A percentile compares a stretch with the other conserved stretches of the same genome.
Evolutionary conservation across 2,329 filamentous ascomycete species (phyloP).

Genomic region (Pseudogymnoascus verrucosus): DNA sequence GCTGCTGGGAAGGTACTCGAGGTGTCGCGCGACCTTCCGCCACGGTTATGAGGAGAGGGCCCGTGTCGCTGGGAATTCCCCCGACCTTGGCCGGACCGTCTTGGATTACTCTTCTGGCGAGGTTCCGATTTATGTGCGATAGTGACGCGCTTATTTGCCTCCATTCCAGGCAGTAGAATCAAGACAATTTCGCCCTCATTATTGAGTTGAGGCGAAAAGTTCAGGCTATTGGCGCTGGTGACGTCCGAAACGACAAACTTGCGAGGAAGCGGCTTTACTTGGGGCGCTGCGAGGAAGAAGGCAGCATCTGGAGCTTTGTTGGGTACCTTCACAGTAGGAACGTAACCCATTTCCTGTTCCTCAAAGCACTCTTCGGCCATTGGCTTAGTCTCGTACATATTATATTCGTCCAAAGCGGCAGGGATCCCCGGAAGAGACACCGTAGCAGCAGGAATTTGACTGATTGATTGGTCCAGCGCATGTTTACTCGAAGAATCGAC

Average conservation of each 20-base stretch:
- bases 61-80: conserved; percentile 20
- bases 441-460: conserved; percentile 42
- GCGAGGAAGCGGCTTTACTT: conserved; percentile 46
- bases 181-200: conserved; percentile 31
- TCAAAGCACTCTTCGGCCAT: conserved; percentile 76
- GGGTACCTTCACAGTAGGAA: conserved; percentile 64
- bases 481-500: conserved; percentile 62
- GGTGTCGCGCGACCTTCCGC: conserved; percentile 24
- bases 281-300: conserved; percentile 51
- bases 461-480: conserved; percentile 49
- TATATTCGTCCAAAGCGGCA: conserved; percentile 29
- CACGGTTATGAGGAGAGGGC: conserved; percentile 22
- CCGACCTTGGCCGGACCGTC: conserved; percentile 21
- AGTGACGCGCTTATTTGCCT: conserved; percentile 33
- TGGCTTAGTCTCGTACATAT: conserved; percentile 50
- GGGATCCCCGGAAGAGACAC: conserved; percentile 55
- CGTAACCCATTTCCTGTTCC: conserved; percentile 70
- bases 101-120: conserved; percentile 26
- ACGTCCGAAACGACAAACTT: conserved; percentile 41
- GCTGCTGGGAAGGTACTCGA: conserved; percentile 21
- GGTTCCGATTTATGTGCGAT: conserved; percentile 28
- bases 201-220: conserved; percentile 33
- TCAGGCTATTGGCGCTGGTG: conserved; percentile 37
- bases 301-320: conserved; percentile 51
- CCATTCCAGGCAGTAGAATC: conserved; percentile 41